A percentile compares a stretch with the other conserved stretches of the same genome.
Conservation (phyloP, 345 rosid genomes). For the Ricinus communis region DNA sequence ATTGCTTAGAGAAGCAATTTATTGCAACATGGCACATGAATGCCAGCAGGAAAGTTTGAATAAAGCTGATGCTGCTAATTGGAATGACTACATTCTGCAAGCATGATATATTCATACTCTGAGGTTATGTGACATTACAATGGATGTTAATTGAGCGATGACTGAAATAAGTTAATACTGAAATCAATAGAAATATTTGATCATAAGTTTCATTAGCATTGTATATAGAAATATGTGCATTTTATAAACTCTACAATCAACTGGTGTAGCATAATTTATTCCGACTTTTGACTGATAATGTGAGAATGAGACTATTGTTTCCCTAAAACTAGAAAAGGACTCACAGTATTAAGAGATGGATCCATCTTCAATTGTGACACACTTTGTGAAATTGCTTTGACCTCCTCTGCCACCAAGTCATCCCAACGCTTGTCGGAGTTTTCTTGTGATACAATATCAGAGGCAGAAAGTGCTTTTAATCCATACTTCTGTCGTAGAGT, state of each 20-base stretch:
- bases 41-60: constrained; percentile 74
- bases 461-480: constrained; percentile 32
- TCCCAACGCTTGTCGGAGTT: constrained; percentile 49
- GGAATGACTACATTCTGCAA: constrained; percentile 56
- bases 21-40: constrained; percentile 75
- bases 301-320: constrained; percentile 4
- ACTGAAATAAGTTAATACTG: not conserved
- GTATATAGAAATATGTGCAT: not conserved
- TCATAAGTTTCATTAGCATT: constrained; percentile 7
- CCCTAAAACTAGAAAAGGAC: constrained; percentile 32
- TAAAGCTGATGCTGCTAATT: constrained; percentile 46
- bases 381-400: constrained; percentile 66
- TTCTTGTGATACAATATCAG: constrained; percentile 39
- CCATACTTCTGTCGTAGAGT: constrained; percentile 30
- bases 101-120: constrained; percentile 22
- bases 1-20: constrained; percentile 57
- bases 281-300: constrained; percentile 11
- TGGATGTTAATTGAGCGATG: not conserved
- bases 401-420: constrained; percentile 72
- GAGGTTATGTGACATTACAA: constrained; percentile 13
- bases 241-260: constrained; percentile 20
- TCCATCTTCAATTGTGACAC: constrained; percentile 60
- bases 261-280: constrained; percentile 9
- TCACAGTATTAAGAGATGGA: constrained; percentile 62
- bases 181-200: constrained; percentile 12